Conservation (phyloP, 257 asterid genomes). For the Ajuga chamaepitys region DNA sequence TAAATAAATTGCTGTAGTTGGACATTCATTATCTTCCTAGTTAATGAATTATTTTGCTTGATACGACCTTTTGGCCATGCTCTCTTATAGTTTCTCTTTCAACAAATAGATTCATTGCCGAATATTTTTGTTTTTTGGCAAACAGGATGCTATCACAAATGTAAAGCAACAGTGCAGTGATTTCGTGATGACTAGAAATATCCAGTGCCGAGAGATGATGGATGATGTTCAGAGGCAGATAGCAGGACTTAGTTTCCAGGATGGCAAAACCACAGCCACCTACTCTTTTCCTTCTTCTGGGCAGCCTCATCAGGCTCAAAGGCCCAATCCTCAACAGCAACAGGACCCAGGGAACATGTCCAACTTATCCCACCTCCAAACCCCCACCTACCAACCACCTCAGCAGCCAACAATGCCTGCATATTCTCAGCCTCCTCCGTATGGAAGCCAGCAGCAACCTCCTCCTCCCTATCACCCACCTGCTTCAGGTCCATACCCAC, state of each 20-base stretch:
- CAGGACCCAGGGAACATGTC: conserved; percentile 32
- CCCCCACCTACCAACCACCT: conserved; percentile 59
- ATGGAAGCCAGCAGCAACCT: conserved; percentile 53
- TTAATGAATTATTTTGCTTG: background rate
- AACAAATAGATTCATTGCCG: conserved; percentile 1
- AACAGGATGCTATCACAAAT: conserved; percentile 82
- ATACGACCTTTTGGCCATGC: background rate
- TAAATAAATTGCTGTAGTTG: background rate
- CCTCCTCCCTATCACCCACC: conserved; percentile 64
- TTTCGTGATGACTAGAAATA: conserved; percentile 81
- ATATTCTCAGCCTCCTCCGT: conserved; percentile 59
- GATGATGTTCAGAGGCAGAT: conserved; percentile 85
- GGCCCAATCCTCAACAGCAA: conserved; percentile 53
- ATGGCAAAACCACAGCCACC: conserved; percentile 38
- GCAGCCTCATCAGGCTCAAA: conserved; percentile 46
- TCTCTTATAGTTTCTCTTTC: background rate
- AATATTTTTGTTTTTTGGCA: background rate
- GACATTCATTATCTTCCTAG: background rate
- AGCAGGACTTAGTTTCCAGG: conserved; percentile 83
- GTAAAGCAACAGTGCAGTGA: conserved; percentile 95
- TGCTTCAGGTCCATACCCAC: conserved; percentile 48
- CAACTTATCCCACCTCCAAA: conserved; percentile 34
- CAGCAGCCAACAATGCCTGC: conserved; percentile 45
- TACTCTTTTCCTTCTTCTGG: conserved; percentile 49
- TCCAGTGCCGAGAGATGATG: conserved; percentile 94